Conservation (phyloP, 768 basidiomycete species). For the Cantharellus cinnabarinus region DNA sequence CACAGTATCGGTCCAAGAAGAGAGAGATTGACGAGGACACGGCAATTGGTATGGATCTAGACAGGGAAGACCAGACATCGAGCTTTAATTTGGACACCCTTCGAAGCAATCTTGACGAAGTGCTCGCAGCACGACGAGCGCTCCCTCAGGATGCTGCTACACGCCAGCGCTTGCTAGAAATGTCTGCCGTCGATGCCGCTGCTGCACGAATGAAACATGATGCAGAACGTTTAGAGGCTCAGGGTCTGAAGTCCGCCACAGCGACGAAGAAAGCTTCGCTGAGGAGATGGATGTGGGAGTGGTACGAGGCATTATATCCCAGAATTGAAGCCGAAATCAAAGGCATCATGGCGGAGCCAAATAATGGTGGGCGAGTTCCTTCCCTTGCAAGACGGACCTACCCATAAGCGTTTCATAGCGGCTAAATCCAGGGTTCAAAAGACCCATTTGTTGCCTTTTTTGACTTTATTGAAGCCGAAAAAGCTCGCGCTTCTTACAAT, state of each 20-base stretch:
- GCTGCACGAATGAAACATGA: constrained; percentile 47
- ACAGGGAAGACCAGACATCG: constrained; percentile 17
- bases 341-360: constrained; percentile 24
- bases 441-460: constrained; percentile 29
- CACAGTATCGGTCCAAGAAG: neutral
- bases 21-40: constrained; percentile 5
- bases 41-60: neutral
- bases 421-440: neutral
- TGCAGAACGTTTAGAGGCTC: constrained; percentile 31
- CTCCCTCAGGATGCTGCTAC: constrained; percentile 45
- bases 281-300: constrained; percentile 69
- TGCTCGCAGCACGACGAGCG: constrained; percentile 40
- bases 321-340: constrained; percentile 33
- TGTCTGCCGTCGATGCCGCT: constrained; percentile 71
- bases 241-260: constrained; percentile 23
- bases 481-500: constrained; percentile 78
- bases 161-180: constrained; percentile 67
- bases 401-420: neutral
- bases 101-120: constrained; percentile 42
- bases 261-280: constrained; percentile 27
- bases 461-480: constrained; percentile 51
- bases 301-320: constrained; percentile 43
- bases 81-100: constrained; percentile 62
- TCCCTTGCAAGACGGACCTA: neutral
- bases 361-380: constrained; percentile 9